These are phyloP conservation scores for Carex pumila DNA, from an alignment of 176 grass and related monocot species.

Conservation along the genomic window DNA sequence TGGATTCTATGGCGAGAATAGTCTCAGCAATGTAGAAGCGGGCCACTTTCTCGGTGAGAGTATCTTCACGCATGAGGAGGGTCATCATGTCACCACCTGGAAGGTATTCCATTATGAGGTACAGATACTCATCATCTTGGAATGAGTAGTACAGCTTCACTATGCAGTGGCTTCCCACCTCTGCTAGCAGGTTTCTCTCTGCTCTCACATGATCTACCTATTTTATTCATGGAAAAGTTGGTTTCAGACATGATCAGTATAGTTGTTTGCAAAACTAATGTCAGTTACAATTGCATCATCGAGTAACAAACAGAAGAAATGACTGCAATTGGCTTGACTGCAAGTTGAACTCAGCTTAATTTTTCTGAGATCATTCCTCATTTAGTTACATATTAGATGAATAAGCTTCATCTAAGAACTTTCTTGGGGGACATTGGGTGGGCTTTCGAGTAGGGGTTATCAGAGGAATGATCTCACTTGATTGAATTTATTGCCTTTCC, in stretches of 20 bases:
- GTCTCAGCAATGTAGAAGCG: conserved; percentile 95
- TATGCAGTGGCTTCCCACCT: conserved; percentile 94
- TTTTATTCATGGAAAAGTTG: background rate
- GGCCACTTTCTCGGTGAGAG: conserved; percentile 79
- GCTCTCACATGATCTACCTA: conserved; percentile 99
- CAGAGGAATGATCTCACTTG: background rate
- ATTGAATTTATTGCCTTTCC: background rate
- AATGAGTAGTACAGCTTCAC: conserved; percentile 99
- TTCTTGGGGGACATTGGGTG: background rate
- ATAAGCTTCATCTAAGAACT: background rate
- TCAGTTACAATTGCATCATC: background rate
- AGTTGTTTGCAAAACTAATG: background rate
- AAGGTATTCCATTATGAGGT: conserved; percentile 97
- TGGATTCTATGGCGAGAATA: conserved; percentile 90
- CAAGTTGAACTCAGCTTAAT: background rate
- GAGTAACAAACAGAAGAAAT: background rate
- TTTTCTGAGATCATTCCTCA: background rate
- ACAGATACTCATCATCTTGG: conserved; percentile 82
- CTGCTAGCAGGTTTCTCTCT: conserved; percentile 94
- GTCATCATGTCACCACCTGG: conserved; percentile 98
- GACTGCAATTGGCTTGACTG: background rate
- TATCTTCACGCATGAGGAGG: conserved; percentile 95
- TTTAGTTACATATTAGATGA: background rate
- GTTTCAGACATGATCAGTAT: background rate
- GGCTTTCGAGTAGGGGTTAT: background rate